Evolutionary conservation across 345 rosid species (phyloP).

Genomic region (Durio zibethinus): DNA sequence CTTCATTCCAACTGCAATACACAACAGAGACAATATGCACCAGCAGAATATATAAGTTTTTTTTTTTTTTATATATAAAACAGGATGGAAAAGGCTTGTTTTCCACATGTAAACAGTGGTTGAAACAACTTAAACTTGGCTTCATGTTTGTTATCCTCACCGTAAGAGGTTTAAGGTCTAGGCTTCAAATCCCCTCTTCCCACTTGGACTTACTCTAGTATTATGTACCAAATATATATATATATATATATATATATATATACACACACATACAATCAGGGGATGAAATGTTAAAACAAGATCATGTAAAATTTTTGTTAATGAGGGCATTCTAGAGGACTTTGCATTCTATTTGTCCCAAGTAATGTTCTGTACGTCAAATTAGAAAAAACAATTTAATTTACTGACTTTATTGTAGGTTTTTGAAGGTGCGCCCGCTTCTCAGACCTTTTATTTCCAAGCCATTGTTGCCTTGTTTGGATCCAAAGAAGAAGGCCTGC

Average conservation of each 20-base stretch:
- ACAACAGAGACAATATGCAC: not conserved
- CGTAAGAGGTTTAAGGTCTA: not conserved
- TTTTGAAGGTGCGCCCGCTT: conserved; percentile 39
- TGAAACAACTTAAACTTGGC: not conserved
- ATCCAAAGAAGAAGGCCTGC: conserved; percentile 72
- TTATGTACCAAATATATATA: not conserved
- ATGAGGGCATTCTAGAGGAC: not conserved
- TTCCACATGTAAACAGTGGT: not conserved
- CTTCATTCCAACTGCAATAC: conserved; percentile 54
- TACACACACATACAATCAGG: too few species aligned
- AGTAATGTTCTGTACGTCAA: not conserved
- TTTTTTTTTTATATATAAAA: too few species aligned
- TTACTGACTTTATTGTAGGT: conserved; percentile 59
- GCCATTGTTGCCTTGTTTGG: conserved; percentile 72
- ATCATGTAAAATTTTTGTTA: not conserved
- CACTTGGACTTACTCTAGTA: not conserved
- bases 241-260: not conserved
- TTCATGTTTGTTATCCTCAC: not conserved
- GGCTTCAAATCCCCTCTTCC: not conserved
- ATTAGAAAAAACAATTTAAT: conserved; percentile 12
- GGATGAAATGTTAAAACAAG: not conserved
- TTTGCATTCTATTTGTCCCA: not conserved
- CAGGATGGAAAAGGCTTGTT: not conserved
- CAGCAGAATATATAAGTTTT: not conserved
- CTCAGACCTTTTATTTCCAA: conserved; percentile 40